Conservation (phyloP, 2,329 filamentous ascomycete genomes). For the Huntiella moniliformis region DNA sequence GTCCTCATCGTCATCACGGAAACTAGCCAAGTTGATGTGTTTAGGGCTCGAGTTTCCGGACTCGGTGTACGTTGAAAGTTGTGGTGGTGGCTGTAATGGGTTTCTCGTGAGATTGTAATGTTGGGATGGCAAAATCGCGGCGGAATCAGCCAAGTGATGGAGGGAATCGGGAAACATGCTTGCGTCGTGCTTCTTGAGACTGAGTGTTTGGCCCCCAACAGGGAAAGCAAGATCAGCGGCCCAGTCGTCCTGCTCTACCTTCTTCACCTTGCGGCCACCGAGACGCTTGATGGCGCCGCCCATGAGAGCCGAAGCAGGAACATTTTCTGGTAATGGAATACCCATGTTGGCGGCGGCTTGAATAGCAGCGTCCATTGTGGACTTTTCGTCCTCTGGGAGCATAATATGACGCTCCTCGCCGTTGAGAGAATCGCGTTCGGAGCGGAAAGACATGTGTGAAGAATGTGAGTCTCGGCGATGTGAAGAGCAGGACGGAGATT, state of each 20-base stretch:
- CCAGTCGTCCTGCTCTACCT: conserved; percentile 63
- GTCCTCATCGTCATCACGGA: conserved; percentile 40
- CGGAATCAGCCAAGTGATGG: conserved; percentile 43
- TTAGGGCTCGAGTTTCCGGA: background rate
- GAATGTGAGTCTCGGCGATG: conserved; percentile 60
- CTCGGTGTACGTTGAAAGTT: conserved; percentile 1
- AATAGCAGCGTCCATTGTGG: conserved; percentile 69
- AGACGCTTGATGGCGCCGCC: conserved; percentile 87
- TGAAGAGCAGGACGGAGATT: conserved; percentile 17
- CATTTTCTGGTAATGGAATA: conserved; percentile 73
- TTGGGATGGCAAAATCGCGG: conserved; percentile 20
- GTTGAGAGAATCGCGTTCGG: conserved; percentile 56
- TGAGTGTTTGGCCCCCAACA: conserved; percentile 35
- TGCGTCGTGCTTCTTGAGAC: conserved; percentile 44
- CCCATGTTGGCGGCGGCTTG: conserved; percentile 72
- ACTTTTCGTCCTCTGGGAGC: conserved; percentile 67
- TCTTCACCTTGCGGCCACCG: conserved; percentile 54
- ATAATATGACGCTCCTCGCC: conserved; percentile 79
- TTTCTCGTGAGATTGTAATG: conserved; percentile 4
- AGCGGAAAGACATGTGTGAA: conserved; percentile 63
- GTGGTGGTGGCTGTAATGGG: conserved; percentile 8
- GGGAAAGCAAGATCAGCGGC: conserved; percentile 60
- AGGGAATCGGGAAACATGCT: conserved; percentile 48
- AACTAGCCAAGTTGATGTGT: conserved; percentile 39
- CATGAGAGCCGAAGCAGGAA: conserved; percentile 73